A percentile compares a stretch with the other conserved stretches of the same genome.
Conservation (phyloP, 2,329 filamentous ascomycete species). For the Purpureocillium takamizusanense region DNA sequence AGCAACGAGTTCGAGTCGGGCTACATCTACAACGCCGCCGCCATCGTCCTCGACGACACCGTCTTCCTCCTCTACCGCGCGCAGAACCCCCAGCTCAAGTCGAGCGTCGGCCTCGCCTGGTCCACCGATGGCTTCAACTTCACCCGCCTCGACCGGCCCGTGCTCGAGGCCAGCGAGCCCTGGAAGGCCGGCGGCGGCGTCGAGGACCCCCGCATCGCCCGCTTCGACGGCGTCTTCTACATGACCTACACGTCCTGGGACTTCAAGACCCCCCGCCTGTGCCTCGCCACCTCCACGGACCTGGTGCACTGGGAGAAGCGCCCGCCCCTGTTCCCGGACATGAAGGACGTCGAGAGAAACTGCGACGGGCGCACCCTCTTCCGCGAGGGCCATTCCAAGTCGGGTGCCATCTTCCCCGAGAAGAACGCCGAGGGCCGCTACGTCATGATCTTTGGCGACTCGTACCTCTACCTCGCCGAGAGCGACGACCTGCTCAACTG, state of each 20-base stretch:
- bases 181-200: background rate
- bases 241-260: background rate
- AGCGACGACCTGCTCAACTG: background rate
- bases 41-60: constrained; percentile 1
- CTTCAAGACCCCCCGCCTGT: background rate
- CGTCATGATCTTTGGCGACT: background rate
- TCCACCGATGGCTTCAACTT: background rate
- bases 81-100: background rate
- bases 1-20: background rate
- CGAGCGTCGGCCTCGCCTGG: background rate
- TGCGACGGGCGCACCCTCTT: background rate
- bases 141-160: background rate
- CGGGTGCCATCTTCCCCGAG: background rate
- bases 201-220: background rate
- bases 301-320: background rate
- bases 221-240: background rate
- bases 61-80: background rate
- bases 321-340: background rate
- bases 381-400: background rate
- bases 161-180: background rate
- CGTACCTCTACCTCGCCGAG: background rate
- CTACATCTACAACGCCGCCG: background rate
- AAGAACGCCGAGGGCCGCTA: background rate
- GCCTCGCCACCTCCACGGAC: background rate
- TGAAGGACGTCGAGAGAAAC: background rate